Conservation (phyloP, 345 rosid species). For the Gossypium australe region DNA sequence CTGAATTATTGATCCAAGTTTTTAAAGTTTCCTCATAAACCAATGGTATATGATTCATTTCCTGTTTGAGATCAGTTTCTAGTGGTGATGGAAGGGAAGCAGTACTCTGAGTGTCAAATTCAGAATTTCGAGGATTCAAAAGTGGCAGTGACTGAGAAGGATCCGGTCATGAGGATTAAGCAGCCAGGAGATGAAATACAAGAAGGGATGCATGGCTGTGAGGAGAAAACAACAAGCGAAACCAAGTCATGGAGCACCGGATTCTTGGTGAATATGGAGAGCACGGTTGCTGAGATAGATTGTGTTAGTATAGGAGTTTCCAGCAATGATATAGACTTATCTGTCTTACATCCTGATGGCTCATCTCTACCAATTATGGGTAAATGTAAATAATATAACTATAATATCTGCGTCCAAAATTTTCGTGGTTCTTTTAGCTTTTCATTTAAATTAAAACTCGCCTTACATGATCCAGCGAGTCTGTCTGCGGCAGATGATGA, state of each 20-base stretch:
- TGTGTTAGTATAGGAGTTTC: neutral
- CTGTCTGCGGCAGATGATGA: neutral
- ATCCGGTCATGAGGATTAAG: neutral
- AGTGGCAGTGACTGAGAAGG: neutral
- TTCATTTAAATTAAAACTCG: no score
- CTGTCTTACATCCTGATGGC: neutral
- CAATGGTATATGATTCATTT: neutral
- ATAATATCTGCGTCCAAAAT: no score
- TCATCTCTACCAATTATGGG: neutral
- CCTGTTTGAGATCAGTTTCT: neutral
- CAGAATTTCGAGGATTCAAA: neutral
- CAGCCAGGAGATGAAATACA: neutral
- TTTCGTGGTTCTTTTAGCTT: no score
- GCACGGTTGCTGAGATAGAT: conserved; percentile 11
- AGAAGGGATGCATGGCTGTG: neutral
- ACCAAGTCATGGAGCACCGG: neutral
- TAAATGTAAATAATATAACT: neutral
- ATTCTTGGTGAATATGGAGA: conserved; percentile 1
- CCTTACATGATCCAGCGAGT: neutral
- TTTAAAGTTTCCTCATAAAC: no score
- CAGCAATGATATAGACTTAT: neutral
- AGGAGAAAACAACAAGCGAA: neutral
- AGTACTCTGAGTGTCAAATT: neutral
- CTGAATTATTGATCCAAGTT: no score
- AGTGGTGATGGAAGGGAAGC: neutral